These are phyloP conservation scores for Yamadazyma olivae DNA, from an alignment of 805 yeast genomes.

Conservation along the genomic window DNA sequence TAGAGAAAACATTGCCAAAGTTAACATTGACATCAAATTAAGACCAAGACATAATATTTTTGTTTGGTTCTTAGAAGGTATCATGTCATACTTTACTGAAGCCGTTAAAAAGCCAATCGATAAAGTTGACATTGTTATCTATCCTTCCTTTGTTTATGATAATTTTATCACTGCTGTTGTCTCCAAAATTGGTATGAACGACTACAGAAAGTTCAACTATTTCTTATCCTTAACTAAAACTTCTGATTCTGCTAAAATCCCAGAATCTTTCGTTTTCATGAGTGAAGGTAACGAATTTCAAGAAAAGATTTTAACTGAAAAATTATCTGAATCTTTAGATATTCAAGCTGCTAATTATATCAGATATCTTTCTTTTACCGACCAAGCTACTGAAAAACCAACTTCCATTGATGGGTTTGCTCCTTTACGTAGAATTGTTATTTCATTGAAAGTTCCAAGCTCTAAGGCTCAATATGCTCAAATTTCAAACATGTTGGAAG, in stretches of 20 bases:
- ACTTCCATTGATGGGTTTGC: constrained; percentile 50
- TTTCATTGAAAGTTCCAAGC: constrained; percentile 53
- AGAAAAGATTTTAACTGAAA: constrained; percentile 54
- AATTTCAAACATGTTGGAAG: constrained; percentile 47
- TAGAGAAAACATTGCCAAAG: constrained; percentile 67
- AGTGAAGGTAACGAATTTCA: constrained; percentile 82
- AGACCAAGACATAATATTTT: constrained; percentile 79
- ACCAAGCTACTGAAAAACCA: constrained; percentile 77
- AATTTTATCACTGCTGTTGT: constrained; percentile 82
- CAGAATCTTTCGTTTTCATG: constrained; percentile 80
- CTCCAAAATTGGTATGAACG: constrained; percentile 78
- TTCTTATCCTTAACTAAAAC: constrained; percentile 84
- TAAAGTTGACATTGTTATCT: constrained; percentile 58
- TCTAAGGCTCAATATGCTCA: constrained; percentile 48
- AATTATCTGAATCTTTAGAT: constrained; percentile 42
- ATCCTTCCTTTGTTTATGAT: constrained; percentile 53
- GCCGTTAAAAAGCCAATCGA: constrained; percentile 56
- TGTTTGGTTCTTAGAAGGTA: constrained; percentile 60
- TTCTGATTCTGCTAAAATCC: constrained; percentile 65
- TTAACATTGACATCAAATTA: constrained; percentile 60
- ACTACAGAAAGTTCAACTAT: constrained; percentile 71
- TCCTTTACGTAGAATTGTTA: constrained; percentile 50
- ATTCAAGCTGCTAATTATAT: constrained; percentile 39
- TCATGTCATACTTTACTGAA: constrained; percentile 55
- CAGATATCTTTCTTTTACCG: constrained; percentile 76